Base-by-base conservation (phyloP, 1,284 basidiomycete species). In the Kwoniella shivajii region DNA sequence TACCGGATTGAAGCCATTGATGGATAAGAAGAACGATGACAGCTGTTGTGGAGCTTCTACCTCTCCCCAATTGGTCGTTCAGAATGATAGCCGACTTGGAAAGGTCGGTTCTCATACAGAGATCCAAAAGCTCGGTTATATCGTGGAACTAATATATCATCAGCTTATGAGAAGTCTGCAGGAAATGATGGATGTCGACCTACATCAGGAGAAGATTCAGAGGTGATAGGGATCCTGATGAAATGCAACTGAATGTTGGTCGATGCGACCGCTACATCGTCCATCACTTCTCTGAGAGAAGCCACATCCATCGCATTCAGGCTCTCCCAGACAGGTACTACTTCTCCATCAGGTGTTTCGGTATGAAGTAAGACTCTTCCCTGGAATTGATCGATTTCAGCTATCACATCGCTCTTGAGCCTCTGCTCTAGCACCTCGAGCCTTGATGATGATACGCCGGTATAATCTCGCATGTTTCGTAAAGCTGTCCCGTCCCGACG, bases 291-390 rank as follows among this genome's bases (percentile, higher is more conserved):
- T 67, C 91, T 89, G 37, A 98, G 81, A 0, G 92, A 91, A 36
- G 86, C 84, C 10, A 99, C 88, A 65, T 92, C 84, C 6, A 84
- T 79, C n/a, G 84, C 77, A 45, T 84, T 82, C 1, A 90, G 90
- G 66, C 92, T 90, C 76, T 98, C 95, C 96, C 96, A 99, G 1
- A 97, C 82, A 0, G 96, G 95, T 7, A 95, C 85, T 11, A 99
- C 89, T 3, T 88, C 84, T 2, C 96, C 94, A 65, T 94, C 90
- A 0, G 85, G 75, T 0, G 88, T 87, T 78, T 99, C 96, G 0
- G 90, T 89, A 69, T 99, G 96, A 26, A 99, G 82, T 4, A 99
- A 80, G 37, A 67, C 86, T 82, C 87, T 84, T 56, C 92, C 92
- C 34, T 90, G 91, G 66, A 96, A 95, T 10, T 85, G 80, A 39